These are phyloP conservation scores for Oemleria cerasiformis DNA, from an alignment of 306 rosid species.

Conservation along the genomic window DNA sequence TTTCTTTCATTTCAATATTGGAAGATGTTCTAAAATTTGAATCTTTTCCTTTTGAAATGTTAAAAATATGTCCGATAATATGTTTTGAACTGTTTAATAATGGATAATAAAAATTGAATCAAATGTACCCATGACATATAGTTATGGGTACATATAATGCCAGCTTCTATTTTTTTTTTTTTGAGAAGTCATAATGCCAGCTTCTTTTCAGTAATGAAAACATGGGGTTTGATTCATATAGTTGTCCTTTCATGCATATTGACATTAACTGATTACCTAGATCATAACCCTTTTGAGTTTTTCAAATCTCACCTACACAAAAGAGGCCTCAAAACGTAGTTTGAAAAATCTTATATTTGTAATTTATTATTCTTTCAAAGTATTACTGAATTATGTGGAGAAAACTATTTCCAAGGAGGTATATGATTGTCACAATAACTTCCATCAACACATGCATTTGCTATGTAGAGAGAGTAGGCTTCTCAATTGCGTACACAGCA, in stretches of 20 bases:
- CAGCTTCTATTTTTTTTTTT: no score
- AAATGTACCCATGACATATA: background rate
- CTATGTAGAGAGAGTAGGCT: constrained; percentile 17
- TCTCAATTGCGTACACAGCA: constrained; percentile 19
- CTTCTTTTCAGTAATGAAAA: background rate
- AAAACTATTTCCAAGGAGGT: background rate
- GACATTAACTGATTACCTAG: background rate
- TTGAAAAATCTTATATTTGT: no score
- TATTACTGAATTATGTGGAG: background rate
- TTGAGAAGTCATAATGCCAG: background rate
- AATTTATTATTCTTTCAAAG: background rate
- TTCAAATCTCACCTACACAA: no score
- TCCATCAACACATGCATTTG: constrained; percentile 20
- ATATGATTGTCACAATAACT: constrained; percentile 12
- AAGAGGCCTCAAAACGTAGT: no score
- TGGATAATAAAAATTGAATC: background rate
- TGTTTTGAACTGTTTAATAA: no score
- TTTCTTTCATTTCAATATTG: no score
- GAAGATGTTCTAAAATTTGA: no score
- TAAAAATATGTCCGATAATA: no score
- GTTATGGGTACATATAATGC: background rate
- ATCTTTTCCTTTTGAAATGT: no score
- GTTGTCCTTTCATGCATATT: background rate
- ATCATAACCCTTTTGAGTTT: background rate
- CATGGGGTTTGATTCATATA: background rate